Conservation (phyloP, 352 stramenopile species). For the Pelagophyceae sp. region DNA sequence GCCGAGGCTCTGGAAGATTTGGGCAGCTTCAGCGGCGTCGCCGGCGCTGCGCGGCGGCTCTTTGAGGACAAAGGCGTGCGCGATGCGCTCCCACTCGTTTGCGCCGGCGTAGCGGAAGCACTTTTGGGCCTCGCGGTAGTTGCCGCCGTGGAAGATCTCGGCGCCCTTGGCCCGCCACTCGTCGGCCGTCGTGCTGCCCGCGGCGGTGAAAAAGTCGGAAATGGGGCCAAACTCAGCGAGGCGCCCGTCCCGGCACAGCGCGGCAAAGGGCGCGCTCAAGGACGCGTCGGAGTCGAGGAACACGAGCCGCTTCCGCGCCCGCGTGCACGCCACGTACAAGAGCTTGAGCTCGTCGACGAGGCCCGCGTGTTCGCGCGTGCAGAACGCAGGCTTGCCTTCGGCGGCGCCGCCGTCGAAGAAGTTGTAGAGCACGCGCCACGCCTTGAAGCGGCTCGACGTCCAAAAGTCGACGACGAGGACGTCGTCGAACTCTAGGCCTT, state of each 20-base stretch:
- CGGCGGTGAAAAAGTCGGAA: not conserved
- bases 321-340: not conserved
- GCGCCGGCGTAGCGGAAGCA: not conserved
- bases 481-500: conserved; percentile 45
- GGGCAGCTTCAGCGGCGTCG: too few relatives aligned
- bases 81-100: not conserved
- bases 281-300: not conserved
- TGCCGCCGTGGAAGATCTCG: not conserved
- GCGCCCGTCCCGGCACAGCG: not conserved
- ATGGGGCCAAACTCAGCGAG: not conserved
- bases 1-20: not conserved
- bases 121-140: not conserved
- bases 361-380: not conserved
- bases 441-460: not conserved
- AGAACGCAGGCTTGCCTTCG: not conserved
- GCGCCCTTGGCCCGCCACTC: not conserved
- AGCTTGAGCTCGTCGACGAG: conserved; percentile 8
- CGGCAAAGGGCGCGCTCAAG: not conserved
- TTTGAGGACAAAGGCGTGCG: not conserved
- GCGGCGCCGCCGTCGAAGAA: not conserved
- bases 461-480: conserved; percentile 44
- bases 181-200: not conserved
- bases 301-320: not conserved
- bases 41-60: not conserved
- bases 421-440: not conserved